Evolutionary conservation across 805 yeast genomes (phyloP).

Genomic region (Zygosaccharomyces gambellarensis): DNA sequence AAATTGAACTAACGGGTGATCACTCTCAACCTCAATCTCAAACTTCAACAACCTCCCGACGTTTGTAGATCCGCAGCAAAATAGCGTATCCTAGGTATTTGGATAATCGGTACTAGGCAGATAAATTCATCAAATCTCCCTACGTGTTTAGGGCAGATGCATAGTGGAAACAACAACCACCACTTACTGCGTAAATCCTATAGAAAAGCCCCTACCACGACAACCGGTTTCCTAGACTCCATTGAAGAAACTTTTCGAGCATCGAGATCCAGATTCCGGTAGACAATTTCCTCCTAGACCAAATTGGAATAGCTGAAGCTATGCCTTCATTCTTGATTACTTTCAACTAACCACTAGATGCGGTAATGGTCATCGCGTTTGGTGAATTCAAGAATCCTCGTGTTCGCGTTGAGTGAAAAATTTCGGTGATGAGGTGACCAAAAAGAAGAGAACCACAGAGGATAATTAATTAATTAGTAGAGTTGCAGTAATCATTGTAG

Average conservation of each 20-base stretch:
- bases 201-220: not conserved
- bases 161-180: not conserved
- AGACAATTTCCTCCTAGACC: not conserved
- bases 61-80: constrained; percentile 2
- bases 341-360: constrained; percentile 1
- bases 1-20: not conserved
- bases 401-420: constrained; percentile 7
- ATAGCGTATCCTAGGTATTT: not conserved
- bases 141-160: not conserved
- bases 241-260: not conserved
- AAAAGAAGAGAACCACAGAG: not conserved
- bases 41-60: not conserved
- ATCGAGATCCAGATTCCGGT: not conserved
- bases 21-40: not conserved
- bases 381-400: constrained; percentile 1
- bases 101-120: not conserved
- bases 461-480: not conserved
- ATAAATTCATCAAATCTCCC: not conserved
- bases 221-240: not conserved
- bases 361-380: constrained; percentile 5
- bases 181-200: not conserved
- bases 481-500: not conserved
- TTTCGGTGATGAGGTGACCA: not conserved
- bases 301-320: not conserved
- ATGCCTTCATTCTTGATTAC: not conserved